These are phyloP conservation scores for Colletotrichum scovillei DNA, from an alignment of 2,329 filamentous ascomycete genomes.

Conservation along the genomic window DNA sequence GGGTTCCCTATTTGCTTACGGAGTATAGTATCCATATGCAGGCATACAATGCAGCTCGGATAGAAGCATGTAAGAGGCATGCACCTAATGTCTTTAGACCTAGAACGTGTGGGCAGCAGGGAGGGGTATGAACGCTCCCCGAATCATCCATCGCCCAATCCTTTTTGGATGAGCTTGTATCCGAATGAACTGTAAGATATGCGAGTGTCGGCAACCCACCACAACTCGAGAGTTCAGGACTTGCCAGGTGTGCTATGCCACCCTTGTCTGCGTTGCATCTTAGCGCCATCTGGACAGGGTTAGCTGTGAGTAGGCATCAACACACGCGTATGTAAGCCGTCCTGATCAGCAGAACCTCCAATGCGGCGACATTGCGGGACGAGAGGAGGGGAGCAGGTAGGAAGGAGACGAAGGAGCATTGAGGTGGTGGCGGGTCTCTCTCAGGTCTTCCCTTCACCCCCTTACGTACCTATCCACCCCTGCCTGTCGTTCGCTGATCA, in stretches of 20 bases:
- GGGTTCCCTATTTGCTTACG: too few relatives aligned
- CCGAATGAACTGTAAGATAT: background rate
- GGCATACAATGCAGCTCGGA: background rate
- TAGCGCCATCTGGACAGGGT: background rate
- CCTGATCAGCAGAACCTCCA: background rate
- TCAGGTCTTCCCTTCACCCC: background rate
- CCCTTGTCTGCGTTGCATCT: background rate
- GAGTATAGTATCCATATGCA: too few relatives aligned
- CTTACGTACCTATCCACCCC: slow-evolving; percentile 1
- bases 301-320: background rate
- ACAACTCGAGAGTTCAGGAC: background rate
- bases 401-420: background rate
- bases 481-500: slow-evolving; percentile 13
- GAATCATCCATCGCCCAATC: background rate
- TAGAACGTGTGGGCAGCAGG: slow-evolving; percentile 1
- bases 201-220: background rate
- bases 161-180: background rate
- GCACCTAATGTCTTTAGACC: background rate
- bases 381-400: background rate
- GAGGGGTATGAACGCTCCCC: background rate
- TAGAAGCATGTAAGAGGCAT: slow-evolving; percentile 1
- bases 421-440: background rate
- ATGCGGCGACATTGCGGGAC: background rate
- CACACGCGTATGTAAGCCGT: background rate
- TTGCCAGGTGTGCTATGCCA: background rate